These are phyloP conservation scores for Myxozyma monticola DNA, from an alignment of 805 yeast genomes.

Conservation along the genomic window DNA sequence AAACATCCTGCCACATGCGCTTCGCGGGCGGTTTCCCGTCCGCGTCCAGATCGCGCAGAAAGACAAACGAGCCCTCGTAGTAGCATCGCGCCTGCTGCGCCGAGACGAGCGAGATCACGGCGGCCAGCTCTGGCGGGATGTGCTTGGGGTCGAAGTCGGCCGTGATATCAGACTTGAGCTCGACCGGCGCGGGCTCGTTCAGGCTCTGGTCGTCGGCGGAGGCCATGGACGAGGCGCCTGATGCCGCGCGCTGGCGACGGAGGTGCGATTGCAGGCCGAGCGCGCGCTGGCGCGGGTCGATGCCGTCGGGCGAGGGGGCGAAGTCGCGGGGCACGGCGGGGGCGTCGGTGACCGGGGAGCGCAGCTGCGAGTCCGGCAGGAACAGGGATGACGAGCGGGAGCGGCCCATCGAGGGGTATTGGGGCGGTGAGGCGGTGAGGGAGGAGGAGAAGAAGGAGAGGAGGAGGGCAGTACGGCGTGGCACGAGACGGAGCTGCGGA, in stretches of 20 bases:
- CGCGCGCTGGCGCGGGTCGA: slow-evolving; percentile 14
- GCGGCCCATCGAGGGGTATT: too few species aligned
- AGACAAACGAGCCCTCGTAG: slow-evolving; percentile 52
- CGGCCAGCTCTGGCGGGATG: slow-evolving; percentile 65
- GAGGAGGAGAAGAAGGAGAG: neutral
- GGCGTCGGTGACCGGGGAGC: slow-evolving; percentile 4
- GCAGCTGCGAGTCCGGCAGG: slow-evolving; percentile 4
- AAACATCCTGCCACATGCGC: slow-evolving; percentile 88
- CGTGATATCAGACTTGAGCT: neutral
- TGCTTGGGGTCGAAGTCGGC: slow-evolving; percentile 33
- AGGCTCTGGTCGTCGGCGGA: neutral
- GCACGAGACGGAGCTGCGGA: neutral
- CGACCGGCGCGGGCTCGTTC: neutral
- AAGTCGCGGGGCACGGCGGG: slow-evolving; percentile 7
- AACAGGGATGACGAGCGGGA: slow-evolving; percentile 17
- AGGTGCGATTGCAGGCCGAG: too few species aligned
- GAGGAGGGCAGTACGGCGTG: neutral
- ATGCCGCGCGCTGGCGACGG: slow-evolving; percentile 6
- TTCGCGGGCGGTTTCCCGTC: slow-evolving; percentile 82
- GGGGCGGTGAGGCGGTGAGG: too few species aligned
- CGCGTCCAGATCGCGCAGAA: slow-evolving; percentile 47
- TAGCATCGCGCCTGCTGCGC: slow-evolving; percentile 72
- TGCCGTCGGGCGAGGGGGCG: neutral
- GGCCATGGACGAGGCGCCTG: slow-evolving; percentile 5
- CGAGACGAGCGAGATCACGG: slow-evolving; percentile 66